phyloP scores from a whole-genome alignment of 2,329 filamentous ascomycete genomes.

The Ophiostoma montium region DNA sequence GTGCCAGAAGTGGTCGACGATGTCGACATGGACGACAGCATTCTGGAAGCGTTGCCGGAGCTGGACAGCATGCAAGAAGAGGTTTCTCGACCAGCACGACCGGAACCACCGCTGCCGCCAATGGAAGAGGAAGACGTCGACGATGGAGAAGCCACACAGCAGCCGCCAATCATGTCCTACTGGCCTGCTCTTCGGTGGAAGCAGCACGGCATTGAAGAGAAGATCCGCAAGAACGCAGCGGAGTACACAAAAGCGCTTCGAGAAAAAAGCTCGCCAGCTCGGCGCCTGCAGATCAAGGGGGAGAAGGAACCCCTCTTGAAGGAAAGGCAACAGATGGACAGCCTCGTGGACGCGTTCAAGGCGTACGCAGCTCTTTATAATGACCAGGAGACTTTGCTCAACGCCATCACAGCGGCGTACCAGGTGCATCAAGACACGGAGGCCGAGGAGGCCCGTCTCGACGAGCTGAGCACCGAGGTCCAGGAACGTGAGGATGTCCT shows the following conservation, averaged over 20 bases:
- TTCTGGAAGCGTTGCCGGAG: neutral
- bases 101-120: neutral
- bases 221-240: constrained; percentile 32
- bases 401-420: constrained; percentile 35
- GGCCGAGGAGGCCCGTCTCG: constrained; percentile 35
- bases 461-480: constrained; percentile 32
- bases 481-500: constrained; percentile 29
- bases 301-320: constrained; percentile 34
- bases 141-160: constrained; percentile 5
- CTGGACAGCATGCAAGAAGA: neutral
- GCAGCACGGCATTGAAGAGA: constrained; percentile 25
- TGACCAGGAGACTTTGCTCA: constrained; percentile 31
- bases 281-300: constrained; percentile 31
- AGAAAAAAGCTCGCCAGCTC: constrained; percentile 30
- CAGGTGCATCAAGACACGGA: constrained; percentile 35
- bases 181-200: constrained; percentile 16
- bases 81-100: neutral
- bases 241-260: constrained; percentile 34
- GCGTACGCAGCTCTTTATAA: constrained; percentile 27
- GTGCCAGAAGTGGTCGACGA: neutral
- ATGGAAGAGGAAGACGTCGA: neutral
- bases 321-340: constrained; percentile 30
- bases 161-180: constrained; percentile 7
- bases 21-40: constrained; percentile 1
- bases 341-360: constrained; percentile 27